These are phyloP conservation scores for Tuber magnatum DNA, from an alignment of 495 filamentous ascomycete species.

Conservation along the genomic window DNA sequence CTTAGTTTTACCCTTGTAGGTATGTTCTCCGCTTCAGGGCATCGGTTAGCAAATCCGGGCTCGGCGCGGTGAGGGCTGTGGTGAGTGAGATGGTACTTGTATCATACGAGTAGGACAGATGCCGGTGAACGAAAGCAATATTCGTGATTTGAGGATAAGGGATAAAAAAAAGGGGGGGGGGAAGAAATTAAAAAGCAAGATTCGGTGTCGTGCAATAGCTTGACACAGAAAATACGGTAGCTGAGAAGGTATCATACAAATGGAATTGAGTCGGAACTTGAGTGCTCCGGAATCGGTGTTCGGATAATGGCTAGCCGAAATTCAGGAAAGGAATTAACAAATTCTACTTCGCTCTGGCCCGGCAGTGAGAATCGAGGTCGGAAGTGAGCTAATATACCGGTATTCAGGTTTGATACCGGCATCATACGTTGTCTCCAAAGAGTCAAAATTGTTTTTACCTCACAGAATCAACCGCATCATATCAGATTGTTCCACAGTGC, in stretches of 20 bases:
- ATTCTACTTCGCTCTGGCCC: background rate
- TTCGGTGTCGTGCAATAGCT: background rate
- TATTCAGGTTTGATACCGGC: background rate
- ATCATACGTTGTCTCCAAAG: background rate
- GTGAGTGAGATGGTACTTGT: slow-evolving; percentile 23
- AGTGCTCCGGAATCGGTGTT: background rate
- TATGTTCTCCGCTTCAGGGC: slow-evolving; percentile 34
- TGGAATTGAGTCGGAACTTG: background rate
- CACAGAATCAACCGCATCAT: background rate
- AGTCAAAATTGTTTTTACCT: background rate
- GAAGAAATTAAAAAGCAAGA: slow-evolving; percentile 2
- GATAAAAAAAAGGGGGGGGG: background rate
- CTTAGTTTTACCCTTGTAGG: slow-evolving; percentile 33
- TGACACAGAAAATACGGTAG: background rate
- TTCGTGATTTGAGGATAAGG: background rate
- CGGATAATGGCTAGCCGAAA: background rate
- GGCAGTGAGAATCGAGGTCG: background rate
- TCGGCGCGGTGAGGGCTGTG: slow-evolving; percentile 10
- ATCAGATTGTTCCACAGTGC: background rate
- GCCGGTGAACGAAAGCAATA: slow-evolving; percentile 14
- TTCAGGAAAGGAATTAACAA: background rate
- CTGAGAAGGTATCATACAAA: background rate
- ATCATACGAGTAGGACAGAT: slow-evolving; percentile 23
- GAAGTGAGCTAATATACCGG: background rate
- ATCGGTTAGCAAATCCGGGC: slow-evolving; percentile 36